Percentiles rank a stretch among this genome's conserved stretches.
phyloP scores from a whole-genome alignment of 768 basidiomycete genomes.

The Tremella mesenterica region DNA sequence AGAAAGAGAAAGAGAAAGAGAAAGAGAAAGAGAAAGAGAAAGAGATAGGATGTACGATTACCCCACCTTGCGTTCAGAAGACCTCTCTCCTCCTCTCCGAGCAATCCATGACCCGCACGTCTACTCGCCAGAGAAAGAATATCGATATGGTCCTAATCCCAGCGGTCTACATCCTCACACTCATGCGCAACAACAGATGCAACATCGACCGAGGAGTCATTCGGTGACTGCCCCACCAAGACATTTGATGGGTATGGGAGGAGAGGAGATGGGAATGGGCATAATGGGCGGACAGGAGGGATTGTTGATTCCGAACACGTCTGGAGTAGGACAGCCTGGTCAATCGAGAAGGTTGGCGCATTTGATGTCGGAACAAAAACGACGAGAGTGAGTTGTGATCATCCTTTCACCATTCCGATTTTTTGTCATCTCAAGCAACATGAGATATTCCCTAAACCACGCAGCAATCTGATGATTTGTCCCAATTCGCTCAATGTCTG shows the following conservation, averaged over 20 bases:
- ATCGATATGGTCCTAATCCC: background rate
- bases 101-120: background rate
- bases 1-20: background rate
- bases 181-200: constrained; percentile 1
- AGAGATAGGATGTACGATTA: background rate
- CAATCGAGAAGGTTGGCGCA: constrained; percentile 34
- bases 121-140: background rate
- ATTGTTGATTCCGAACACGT: background rate
- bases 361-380: constrained; percentile 40
- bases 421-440: too few relatives aligned
- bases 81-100: constrained; percentile 2
- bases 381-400: constrained; percentile 34
- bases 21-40: background rate
- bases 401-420: background rate
- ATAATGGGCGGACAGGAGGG: constrained; percentile 4
- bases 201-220: background rate
- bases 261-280: constrained; percentile 2
- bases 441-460: too few relatives aligned
- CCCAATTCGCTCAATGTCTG: too few relatives aligned
- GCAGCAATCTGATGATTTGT: too few relatives aligned
- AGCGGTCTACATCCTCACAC: background rate
- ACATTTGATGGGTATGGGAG: background rate
- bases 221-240: background rate
- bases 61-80: background rate
- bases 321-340: constrained; percentile 10